These are phyloP conservation scores for Suhomyces anneliseae DNA, from an alignment of 1,139 yeast species.

Conservation along the genomic window DNA sequence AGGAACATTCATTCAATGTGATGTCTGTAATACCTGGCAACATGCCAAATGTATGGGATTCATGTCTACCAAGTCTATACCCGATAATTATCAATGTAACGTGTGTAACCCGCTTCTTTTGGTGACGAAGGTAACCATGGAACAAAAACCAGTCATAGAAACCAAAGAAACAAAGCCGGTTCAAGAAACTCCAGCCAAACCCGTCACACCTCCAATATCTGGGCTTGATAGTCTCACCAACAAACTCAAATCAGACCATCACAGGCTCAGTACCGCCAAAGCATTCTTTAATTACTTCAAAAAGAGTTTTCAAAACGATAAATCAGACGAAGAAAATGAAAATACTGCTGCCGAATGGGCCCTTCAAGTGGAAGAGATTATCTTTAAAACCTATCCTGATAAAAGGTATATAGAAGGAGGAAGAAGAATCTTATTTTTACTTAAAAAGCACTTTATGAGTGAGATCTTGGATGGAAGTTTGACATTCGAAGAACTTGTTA, in stretches of 20 bases:
- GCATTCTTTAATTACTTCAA: constrained; percentile 41
- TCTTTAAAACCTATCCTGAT: constrained; percentile 26
- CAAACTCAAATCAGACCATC: constrained; percentile 28
- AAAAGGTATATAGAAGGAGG: constrained; percentile 43
- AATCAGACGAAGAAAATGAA: constrained; percentile 29
- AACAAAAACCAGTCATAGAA: background rate
- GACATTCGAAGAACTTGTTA: constrained; percentile 52
- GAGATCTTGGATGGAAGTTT: constrained; percentile 50
- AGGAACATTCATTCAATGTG: constrained; percentile 79
- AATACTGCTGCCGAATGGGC: constrained; percentile 40
- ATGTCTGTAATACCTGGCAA: constrained; percentile 79
- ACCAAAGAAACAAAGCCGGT: background rate
- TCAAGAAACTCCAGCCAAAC: constrained; percentile 1
- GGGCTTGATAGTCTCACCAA: constrained; percentile 15
- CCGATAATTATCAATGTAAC: constrained; percentile 35
- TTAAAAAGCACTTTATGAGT: constrained; percentile 43
- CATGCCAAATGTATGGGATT: constrained; percentile 74
- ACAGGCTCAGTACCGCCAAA: constrained; percentile 37
- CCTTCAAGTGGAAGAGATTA: constrained; percentile 41
- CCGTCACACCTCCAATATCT: background rate
- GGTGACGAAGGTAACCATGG: constrained; percentile 1
- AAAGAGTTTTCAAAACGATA: constrained; percentile 44
- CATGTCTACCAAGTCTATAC: constrained; percentile 23
- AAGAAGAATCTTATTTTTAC: constrained; percentile 39
- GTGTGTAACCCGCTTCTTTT: constrained; percentile 21